phyloP scores from a whole-genome alignment of 345 rosid species.

The Eucalyptus pauciflora region DNA sequence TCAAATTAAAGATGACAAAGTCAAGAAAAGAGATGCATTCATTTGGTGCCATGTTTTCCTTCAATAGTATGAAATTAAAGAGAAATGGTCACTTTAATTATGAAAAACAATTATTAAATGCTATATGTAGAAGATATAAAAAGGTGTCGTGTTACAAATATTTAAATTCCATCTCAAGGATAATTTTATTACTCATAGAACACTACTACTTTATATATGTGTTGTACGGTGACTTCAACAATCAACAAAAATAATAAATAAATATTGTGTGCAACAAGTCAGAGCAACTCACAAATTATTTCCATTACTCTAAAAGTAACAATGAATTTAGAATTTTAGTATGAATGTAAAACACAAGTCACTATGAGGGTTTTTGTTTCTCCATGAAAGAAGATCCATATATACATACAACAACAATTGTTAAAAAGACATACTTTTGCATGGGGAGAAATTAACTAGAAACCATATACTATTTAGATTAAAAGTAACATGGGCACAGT shows the following conservation, averaged over 20 bases:
- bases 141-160: background rate
- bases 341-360: background rate
- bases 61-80: background rate
- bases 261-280: background rate
- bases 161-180: background rate
- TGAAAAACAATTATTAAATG: background rate
- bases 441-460: background rate
- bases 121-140: background rate
- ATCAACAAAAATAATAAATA: background rate
- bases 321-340: background rate
- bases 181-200: background rate
- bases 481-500: accelerated
- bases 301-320: background rate
- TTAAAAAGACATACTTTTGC: background rate
- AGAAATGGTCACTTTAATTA: background rate
- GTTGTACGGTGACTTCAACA: background rate
- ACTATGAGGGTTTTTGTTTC: background rate
- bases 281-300: accelerated
- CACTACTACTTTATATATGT: background rate
- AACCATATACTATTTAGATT: background rate
- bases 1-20: background rate
- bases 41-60: no score
- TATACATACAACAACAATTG: background rate
- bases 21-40: no score
- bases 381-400: background rate